Evolutionary conservation across 2,329 filamentous ascomycete genomes (phyloP).

Genomic region (Trichoderma simmonsii): DNA sequence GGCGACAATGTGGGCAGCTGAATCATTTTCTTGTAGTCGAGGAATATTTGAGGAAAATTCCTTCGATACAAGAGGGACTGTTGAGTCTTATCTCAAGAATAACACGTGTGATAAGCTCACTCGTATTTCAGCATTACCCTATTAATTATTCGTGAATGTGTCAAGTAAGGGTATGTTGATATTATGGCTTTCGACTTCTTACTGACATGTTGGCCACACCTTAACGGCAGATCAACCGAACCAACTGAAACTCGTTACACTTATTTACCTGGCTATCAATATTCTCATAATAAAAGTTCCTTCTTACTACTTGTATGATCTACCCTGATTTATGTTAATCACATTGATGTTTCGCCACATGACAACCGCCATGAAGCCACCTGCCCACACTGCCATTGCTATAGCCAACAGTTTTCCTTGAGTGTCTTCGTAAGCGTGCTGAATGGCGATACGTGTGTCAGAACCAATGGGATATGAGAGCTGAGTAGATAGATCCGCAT

Average conservation of each 20-base stretch:
- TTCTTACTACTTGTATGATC: not conserved
- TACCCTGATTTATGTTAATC: not conserved
- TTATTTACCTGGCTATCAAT: too few relatives aligned
- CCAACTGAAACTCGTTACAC: not conserved
- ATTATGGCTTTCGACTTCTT: not conserved
- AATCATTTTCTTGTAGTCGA: not conserved
- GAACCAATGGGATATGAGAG: conserved; percentile 50
- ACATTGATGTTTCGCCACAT: conserved; percentile 49
- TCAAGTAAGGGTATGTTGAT: not conserved
- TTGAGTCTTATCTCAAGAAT: not conserved
- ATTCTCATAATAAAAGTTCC: too few relatives aligned
- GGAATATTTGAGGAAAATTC: not conserved
- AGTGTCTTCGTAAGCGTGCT: conserved; percentile 55
- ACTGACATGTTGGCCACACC: not conserved
- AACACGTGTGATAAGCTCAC: not conserved
- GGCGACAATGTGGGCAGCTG: not conserved
- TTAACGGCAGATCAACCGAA: not conserved
- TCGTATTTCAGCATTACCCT: not conserved
- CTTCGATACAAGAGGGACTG: not conserved
- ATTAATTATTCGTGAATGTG: not conserved
- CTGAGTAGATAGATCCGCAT: conserved; percentile 52
- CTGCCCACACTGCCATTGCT: conserved; percentile 43
- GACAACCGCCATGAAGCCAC: conserved; percentile 32
- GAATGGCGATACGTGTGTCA: conserved; percentile 53
- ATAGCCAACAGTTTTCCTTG: conserved; percentile 52